Evolutionary conservation across 306 rosid genomes (phyloP).

Genomic region (Acacia acuminata): DNA sequence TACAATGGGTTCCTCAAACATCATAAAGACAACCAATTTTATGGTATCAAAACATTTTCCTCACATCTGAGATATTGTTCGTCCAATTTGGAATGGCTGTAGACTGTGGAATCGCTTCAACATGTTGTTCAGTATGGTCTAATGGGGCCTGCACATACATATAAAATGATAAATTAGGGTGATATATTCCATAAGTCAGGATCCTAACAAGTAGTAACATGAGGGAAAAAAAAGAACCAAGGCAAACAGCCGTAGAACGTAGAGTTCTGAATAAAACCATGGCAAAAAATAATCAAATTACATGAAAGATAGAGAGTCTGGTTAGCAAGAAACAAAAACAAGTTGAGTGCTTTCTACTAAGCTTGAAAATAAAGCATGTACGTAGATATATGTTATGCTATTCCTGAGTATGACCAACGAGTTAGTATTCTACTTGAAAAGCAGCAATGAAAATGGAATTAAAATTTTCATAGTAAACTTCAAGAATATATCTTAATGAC

Average conservation of each 20-base stretch:
- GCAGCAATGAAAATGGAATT: too few relatives aligned
- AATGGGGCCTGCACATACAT: slow-evolving; percentile 39
- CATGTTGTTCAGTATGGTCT: slow-evolving; percentile 43
- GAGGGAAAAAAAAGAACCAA: background rate
- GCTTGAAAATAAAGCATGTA: too few relatives aligned
- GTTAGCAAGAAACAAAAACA: too few relatives aligned
- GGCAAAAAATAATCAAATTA: too few relatives aligned
- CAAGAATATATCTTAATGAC: too few relatives aligned
- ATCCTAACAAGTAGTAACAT: background rate
- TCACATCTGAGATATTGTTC: slow-evolving; percentile 57
- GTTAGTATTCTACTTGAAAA: too few relatives aligned
- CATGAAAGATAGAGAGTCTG: too few relatives aligned
- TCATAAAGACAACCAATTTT: slow-evolving; percentile 23
- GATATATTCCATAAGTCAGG: background rate
- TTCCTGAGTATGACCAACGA: too few relatives aligned
- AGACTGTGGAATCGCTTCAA: slow-evolving; percentile 45
- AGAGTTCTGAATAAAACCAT: too few relatives aligned
- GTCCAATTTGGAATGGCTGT: slow-evolving; percentile 43
- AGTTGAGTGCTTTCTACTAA: too few relatives aligned
- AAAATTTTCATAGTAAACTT: too few relatives aligned
- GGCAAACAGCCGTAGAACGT: background rate
- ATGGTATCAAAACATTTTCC: slow-evolving; percentile 19
- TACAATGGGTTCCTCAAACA: background rate
- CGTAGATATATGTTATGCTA: too few relatives aligned
- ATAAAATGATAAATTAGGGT: slow-evolving; percentile 1